Conservation (phyloP, 2,329 filamentous ascomycete genomes). For the Fusarium humuli region DNA sequence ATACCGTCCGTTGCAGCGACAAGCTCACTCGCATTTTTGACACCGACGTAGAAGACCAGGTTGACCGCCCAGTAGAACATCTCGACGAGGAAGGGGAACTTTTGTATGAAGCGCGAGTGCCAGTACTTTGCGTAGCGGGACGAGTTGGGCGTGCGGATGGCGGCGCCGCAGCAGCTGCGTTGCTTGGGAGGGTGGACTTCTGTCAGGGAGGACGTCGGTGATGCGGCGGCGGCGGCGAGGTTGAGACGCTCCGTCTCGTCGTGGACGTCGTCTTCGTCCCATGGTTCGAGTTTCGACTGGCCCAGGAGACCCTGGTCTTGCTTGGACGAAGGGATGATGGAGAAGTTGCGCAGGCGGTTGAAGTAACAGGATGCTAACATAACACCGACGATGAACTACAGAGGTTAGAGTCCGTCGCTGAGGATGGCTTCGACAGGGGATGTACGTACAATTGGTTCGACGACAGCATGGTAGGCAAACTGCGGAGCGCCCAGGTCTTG, state of each 20-base stretch:
- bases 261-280: conserved; percentile 39
- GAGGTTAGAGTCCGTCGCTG: not conserved
- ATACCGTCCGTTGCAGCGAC: conserved; percentile 57
- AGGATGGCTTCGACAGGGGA: not conserved
- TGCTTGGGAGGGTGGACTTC: conserved; percentile 59
- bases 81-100: conserved; percentile 75
- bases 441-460: conserved; percentile 47
- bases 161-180: conserved; percentile 61
- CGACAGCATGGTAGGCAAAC: conserved; percentile 43
- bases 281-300: conserved; percentile 37
- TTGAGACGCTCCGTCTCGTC: conserved; percentile 36
- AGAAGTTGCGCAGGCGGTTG: conserved; percentile 45
- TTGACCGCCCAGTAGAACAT: conserved; percentile 81
- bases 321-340: conserved; percentile 35
- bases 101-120: conserved; percentile 72
- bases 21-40: conserved; percentile 45
- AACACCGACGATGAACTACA: conserved; percentile 45
- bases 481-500: conserved; percentile 45
- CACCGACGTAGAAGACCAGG: conserved; percentile 67
- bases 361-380: conserved; percentile 48
- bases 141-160: conserved; percentile 67
- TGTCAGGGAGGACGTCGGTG: conserved; percentile 17
- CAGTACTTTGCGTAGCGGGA: conserved; percentile 69
- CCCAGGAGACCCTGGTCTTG: conserved; percentile 43
- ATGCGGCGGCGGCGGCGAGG: conserved; percentile 8